Percentiles rank a stretch among this genome's conserved stretches.
These are phyloP conservation scores for Penicillium arizonense DNA, from an alignment of 495 filamentous ascomycete species.

Conservation along the genomic window DNA sequence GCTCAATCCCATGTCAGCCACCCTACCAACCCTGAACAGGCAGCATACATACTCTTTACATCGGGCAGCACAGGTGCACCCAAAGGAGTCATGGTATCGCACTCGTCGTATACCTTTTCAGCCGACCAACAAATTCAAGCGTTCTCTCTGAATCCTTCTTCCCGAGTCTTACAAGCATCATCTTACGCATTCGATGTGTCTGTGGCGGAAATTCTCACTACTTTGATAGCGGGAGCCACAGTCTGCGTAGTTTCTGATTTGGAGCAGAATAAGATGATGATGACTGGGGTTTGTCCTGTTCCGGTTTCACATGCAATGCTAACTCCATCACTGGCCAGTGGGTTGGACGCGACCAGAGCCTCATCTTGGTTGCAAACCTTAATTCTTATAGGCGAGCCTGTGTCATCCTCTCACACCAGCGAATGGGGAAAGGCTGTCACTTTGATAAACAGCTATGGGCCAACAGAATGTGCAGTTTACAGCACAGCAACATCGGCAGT, in stretches of 20 bases:
- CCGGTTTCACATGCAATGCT: not conserved
- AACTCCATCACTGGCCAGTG: not conserved
- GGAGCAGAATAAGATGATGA: not conserved
- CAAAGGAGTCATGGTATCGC: conserved; percentile 39
- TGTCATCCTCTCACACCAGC: not conserved
- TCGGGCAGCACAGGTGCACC: conserved; percentile 33
- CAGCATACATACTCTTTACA: conserved; percentile 26
- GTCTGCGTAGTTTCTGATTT: conserved; percentile 18
- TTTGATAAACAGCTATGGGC: not conserved
- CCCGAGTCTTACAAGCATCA: conserved; percentile 16
- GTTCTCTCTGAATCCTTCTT: not conserved
- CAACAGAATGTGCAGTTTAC: not conserved
- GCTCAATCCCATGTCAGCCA: not conserved
- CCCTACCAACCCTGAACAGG: conserved; percentile 1
- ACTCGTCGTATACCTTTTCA: conserved; percentile 25
- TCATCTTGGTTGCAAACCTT: not conserved
- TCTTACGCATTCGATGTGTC: conserved; percentile 26
- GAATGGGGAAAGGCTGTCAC: not conserved
- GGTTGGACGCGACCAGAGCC: not conserved
- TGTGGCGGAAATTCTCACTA: conserved; percentile 19
- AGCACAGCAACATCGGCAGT: not conserved
- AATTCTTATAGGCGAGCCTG: not conserved
- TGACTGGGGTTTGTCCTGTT: not conserved
- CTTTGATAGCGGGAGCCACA: conserved; percentile 24
- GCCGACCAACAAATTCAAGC: not conserved